Conservation (phyloP, 352 stramenopile genomes). For the Phytophthora litchii region DNA sequence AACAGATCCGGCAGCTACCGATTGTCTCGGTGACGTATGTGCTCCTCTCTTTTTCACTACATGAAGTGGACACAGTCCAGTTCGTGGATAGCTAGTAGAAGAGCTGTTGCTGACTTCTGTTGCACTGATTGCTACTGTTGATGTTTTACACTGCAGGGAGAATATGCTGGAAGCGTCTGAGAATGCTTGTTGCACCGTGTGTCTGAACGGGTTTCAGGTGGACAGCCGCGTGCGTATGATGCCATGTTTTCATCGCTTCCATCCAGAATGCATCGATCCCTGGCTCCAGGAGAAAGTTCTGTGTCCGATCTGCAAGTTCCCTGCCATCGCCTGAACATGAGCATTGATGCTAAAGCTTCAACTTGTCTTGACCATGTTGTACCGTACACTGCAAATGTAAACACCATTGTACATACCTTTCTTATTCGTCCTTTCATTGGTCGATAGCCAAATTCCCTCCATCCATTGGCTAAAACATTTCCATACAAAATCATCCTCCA, state of each 20-base stretch:
- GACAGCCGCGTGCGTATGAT: slow-evolving; percentile 59
- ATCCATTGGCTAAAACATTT: slow-evolving; percentile 7
- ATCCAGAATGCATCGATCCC: slow-evolving; percentile 73
- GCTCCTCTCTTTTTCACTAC: slow-evolving; percentile 12
- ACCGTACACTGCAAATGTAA: slow-evolving; percentile 20
- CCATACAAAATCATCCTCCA: not conserved
- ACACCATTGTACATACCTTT: slow-evolving; percentile 6
- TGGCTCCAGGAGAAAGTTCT: slow-evolving; percentile 75
- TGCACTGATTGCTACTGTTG: slow-evolving; percentile 2
- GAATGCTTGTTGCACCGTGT: slow-evolving; percentile 65
- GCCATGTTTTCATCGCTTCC: slow-evolving; percentile 84
- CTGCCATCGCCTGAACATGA: slow-evolving; percentile 65
- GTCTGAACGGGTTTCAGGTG: slow-evolving; percentile 57
- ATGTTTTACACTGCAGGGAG: slow-evolving; percentile 39
- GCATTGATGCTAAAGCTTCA: slow-evolving; percentile 1
- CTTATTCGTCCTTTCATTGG: slow-evolving; percentile 11
- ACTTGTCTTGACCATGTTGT: slow-evolving; percentile 10
- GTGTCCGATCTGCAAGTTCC: slow-evolving; percentile 85
- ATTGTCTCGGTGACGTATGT: slow-evolving; percentile 70
- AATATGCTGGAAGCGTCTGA: slow-evolving; percentile 64
- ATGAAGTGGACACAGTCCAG: slow-evolving; percentile 1
- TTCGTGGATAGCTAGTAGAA: slow-evolving; percentile 8
- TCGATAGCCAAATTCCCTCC: not conserved
- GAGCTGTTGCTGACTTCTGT: slow-evolving; percentile 3
- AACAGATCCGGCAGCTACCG: slow-evolving; percentile 68